A percentile compares a stretch with the other conserved stretches of the same genome.
These are phyloP conservation scores for Quercus alba DNA, from an alignment of 306 rosid genomes.

Conservation along the genomic window DNA sequence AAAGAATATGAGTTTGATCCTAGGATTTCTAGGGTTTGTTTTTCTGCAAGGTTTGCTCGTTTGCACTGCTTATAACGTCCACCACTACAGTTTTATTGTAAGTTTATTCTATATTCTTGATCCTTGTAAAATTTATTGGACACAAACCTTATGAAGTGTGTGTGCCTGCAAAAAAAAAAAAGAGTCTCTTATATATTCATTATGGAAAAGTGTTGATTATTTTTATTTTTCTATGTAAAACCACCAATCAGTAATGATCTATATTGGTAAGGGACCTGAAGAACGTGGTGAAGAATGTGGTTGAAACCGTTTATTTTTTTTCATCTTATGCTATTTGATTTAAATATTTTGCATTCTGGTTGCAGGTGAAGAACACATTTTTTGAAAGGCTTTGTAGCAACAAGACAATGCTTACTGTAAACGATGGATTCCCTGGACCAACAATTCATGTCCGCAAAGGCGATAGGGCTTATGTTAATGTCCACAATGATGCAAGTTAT, in stretches of 20 bases:
- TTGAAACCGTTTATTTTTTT: no score
- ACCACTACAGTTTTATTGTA: slow-evolving; percentile 21
- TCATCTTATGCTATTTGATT: no score
- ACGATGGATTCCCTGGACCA: slow-evolving; percentile 35
- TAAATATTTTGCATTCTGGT: no score
- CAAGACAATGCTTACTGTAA: slow-evolving; percentile 30
- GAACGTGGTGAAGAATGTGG: no score
- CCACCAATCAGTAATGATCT: no score
- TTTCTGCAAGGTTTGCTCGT: background rate
- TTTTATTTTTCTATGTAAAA: no score
- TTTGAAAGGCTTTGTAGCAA: slow-evolving; percentile 22
- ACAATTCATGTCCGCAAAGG: slow-evolving; percentile 28
- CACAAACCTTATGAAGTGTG: background rate
- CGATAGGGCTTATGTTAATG: slow-evolving; percentile 24
- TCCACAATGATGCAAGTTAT: slow-evolving; percentile 20
- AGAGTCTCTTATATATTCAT: no score
- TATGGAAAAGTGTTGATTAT: no score
- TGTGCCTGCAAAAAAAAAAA: background rate
- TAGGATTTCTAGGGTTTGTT: background rate
- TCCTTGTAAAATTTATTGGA: no score
- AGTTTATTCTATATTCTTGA: background rate
- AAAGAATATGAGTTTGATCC: slow-evolving; percentile 2
- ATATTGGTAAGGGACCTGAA: no score
- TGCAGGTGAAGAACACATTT: slow-evolving; percentile 22
- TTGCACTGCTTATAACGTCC: slow-evolving; percentile 15